Base-by-base conservation (phyloP, 352 stramenopile species). In the Globisporangium sylvaticum region DNA sequence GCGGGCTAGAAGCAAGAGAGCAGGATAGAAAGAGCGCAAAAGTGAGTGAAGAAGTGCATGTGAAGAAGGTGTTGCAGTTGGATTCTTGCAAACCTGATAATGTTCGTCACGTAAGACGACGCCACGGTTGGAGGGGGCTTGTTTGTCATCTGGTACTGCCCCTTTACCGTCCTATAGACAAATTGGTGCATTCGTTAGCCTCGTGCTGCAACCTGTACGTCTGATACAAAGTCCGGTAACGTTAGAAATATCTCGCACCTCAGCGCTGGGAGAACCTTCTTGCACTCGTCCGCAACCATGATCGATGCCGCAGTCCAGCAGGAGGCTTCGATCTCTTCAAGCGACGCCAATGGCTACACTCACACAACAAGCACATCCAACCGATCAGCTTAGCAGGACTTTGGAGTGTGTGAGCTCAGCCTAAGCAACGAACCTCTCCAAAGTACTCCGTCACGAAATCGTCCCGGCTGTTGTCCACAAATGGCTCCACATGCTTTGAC, bases 131-230 rank as follows among this genome's bases (percentile, higher is more conserved):
- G 88, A 24, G 81, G 66, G 7, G 87, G 82, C 62, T 95, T 96
- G 79, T 94, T 96, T 5, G 88, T 96, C 83, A 96, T 95, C 65
- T 96, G 88, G 60, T 96, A 96, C 66, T 96, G 88, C 10, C 88
- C 88, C 61, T 96, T 96, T 58, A 96, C 87, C 6, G 87, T 95
- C 37, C 79, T 92, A 60, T 37, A 65, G 6, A 32, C 55, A 71
- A 22, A 15, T n/a, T 22, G 2, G 9, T 18, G 10, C 15, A 24
- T 25, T 59, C 27, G 18, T 59, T 24, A 60, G 55, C 8, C 3
- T 25, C 18, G 25, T 29, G 3, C 29, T 59, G 7, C 4, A 37
- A 32, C 20, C 14, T 12, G 24, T 10, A 7, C 39, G 15, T 14
- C 32, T 24, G 15, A 24, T 27, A 12, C 9, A 44, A 3, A 59